phyloP scores from a whole-genome alignment of 1,284 basidiomycete genomes.

The Pholiota adiposa region DNA sequence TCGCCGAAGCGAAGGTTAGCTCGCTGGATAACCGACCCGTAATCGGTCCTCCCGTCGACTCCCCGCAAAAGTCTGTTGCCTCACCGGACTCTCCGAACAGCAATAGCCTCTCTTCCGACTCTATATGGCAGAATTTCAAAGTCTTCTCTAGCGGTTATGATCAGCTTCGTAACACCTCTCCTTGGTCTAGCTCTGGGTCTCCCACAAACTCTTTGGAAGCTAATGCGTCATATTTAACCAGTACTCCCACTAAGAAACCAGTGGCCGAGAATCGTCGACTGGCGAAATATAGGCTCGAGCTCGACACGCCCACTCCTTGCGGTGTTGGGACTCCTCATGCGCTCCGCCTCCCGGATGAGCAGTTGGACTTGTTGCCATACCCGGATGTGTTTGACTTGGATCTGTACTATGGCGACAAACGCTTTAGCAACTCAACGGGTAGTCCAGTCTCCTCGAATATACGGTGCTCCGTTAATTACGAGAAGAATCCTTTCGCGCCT shows the following conservation, averaged over 20 bases:
- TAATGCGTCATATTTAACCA: constrained; percentile 13
- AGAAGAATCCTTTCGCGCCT: not conserved
- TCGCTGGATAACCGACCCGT: not conserved
- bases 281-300: not conserved
- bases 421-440: constrained; percentile 4
- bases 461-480: not conserved
- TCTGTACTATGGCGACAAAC: constrained; percentile 19
- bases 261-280: not conserved
- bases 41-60: not conserved
- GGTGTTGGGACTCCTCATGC: not conserved
- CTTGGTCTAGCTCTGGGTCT: constrained; percentile 7
- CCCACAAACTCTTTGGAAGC: not conserved
- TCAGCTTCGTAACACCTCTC: constrained; percentile 6
- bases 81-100: constrained; percentile 5
- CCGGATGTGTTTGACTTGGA: constrained; percentile 33
- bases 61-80: not conserved
- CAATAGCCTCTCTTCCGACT: not conserved
- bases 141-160: not conserved
- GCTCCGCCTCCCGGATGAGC: constrained; percentile 6
- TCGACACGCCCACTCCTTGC: not conserved
- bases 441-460: not conserved
- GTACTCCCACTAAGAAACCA: constrained; percentile 17
- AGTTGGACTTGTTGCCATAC: constrained; percentile 23
- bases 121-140: not conserved
- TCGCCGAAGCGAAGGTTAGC: not conserved